phyloP scores from a whole-genome alignment of 148 eudicot species.

The Rhododendron ferrugineum region DNA sequence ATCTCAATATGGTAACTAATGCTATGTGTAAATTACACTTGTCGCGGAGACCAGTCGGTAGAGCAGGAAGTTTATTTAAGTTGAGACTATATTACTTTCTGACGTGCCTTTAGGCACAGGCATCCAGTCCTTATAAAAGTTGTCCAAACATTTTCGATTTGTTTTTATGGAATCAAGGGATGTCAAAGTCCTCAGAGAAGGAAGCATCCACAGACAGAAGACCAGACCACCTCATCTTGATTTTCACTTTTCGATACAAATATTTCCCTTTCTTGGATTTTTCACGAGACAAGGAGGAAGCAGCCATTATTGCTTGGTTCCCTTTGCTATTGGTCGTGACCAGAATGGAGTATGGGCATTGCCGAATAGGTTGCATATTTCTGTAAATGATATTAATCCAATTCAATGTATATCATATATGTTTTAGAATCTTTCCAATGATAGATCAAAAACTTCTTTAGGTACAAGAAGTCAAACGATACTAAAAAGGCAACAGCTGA shows the following conservation, averaged over 20 bases:
- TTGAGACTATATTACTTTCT: not conserved
- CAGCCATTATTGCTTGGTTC: not conserved
- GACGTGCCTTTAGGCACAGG: not conserved
- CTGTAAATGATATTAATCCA: not conserved
- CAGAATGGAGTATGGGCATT: not conserved
- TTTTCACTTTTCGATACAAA: not conserved
- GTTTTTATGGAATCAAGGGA: not conserved
- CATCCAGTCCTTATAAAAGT: not conserved
- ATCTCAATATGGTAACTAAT: not conserved
- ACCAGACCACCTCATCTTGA: not conserved
- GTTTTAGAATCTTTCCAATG: not conserved
- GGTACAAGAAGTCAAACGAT: not conserved
- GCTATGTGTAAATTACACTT: not conserved
- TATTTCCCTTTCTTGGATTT: not conserved
- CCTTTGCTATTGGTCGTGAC: not conserved
- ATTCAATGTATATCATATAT: not conserved
- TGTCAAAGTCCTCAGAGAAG: slow-evolving; percentile 4
- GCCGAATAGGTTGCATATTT: not conserved
- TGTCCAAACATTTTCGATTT: not conserved
- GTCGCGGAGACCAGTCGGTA: not conserved
- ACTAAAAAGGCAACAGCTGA: not conserved
- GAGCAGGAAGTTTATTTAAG: not conserved
- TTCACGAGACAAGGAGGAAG: not conserved
- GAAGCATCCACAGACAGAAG: not conserved
- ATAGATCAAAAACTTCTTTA: not conserved